Evolutionary conservation across 2,329 filamentous ascomycete genomes (phyloP).

Genomic region (Ascochyta lentis): DNA sequence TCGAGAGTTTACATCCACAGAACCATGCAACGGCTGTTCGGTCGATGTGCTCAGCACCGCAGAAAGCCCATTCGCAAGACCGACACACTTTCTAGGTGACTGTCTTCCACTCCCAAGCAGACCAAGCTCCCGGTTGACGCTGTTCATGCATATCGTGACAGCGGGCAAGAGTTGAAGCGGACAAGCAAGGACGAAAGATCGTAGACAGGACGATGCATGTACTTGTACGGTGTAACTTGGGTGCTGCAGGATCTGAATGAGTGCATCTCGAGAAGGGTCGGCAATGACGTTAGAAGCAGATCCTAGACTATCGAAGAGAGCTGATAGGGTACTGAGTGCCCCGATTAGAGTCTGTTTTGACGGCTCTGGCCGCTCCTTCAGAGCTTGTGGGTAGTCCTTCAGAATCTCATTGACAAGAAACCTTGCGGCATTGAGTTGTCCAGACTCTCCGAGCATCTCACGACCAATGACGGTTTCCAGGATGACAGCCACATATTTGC

Average conservation of each 20-base stretch:
- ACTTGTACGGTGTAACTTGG: constrained; percentile 96
- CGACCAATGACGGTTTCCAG: constrained; percentile 83
- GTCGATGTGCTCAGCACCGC: constrained; percentile 90
- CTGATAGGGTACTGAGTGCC: constrained; percentile 78
- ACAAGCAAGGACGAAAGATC: constrained; percentile 85
- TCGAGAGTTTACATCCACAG: constrained; percentile 91
- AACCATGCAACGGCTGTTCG: constrained; percentile 87
- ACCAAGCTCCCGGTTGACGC: constrained; percentile 82
- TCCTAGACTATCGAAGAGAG: constrained; percentile 79
- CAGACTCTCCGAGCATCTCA: constrained; percentile 85
- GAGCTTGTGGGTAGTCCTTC: constrained; percentile 90
- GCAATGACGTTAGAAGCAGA: constrained; percentile 81
- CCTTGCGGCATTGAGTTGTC: constrained; percentile 82
- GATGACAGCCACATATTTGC: constrained; percentile 83
- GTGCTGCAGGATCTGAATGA: constrained; percentile 90
- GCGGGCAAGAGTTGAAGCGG: constrained; percentile 91
- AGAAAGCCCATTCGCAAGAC: constrained; percentile 89
- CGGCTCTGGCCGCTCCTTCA: constrained; percentile 87
- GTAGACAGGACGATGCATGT: constrained; percentile 83
- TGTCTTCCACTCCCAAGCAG: constrained; percentile 77
- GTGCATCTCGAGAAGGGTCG: constrained; percentile 82
- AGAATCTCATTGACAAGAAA: constrained; percentile 84
- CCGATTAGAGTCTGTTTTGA: constrained; percentile 84
- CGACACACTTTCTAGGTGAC: constrained; percentile 82
- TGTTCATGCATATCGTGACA: constrained; percentile 96